Evolutionary conservation across 805 yeast genomes (phyloP), one percentile per base, ranked within the genome.

Genomic region (Alloascoidea hylecoeti): DNA sequence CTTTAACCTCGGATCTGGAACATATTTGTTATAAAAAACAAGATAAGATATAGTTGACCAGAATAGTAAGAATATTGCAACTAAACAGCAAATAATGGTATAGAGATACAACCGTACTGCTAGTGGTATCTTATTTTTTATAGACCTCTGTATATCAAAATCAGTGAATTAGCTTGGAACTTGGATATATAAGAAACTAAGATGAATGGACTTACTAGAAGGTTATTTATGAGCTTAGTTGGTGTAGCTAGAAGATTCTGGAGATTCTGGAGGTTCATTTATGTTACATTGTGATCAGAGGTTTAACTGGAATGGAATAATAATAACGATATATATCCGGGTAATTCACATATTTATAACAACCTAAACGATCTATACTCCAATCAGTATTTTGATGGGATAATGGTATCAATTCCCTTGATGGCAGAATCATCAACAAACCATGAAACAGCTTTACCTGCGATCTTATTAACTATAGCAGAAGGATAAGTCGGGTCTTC

Each of bases 371-470:
- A 23, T 23, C 30, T n/a, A 23, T 23, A 9, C n/a, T n/a, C n/a
- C n/a, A n/a, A n/a, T 23, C 30, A 23, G 30, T 23, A 23, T 23
- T 23, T 23, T 9, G 30, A 4, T 48, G 43, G 13, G n/a, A n/a
- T 23, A n/a, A 23, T 23, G 30, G 30, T 12, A 18, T 16, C 41
- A 32, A 79, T 83, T 17, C 81, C 84, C 15, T 65, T 60, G 32
- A 83, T 60, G 1, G 96, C 95, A n/a, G 69, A 73, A 39, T 72
- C 71, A 56, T 84, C 78, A 34, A 84, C 89, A 56, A 86, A 82
- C 96, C 96, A 88, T 35, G 68, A 53, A 5, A 81, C 85, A 15
- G 73, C 69, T 3, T 63, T 66, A 37, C 58, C 57, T 37, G 57
- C 59, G 35, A 75, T 53, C 13, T 69, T 68, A 52, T 80, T 85